Percentiles rank a stretch among this genome's conserved stretches.
Conservation (phyloP, 2,329 filamentous ascomycete genomes). For the Akanthomyces uredinophilus region DNA sequence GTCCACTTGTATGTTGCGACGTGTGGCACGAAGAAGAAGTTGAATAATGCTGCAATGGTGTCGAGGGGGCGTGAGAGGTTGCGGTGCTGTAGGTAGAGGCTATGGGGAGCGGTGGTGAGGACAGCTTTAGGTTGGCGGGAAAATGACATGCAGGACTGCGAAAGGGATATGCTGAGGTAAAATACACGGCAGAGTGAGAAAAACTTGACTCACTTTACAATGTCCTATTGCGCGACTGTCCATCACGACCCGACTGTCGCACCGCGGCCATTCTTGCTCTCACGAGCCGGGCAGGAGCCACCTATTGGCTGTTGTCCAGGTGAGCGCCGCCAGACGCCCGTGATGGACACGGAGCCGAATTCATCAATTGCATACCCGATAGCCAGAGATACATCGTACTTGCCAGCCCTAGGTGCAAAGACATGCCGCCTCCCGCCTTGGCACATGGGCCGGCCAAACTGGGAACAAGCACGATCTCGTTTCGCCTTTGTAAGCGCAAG, state of each 20-base stretch:
- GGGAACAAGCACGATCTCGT: neutral
- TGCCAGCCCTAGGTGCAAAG: neutral
- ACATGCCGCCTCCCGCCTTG: neutral
- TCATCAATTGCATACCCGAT: neutral
- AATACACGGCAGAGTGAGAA: neutral
- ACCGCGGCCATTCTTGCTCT: conserved; percentile 9
- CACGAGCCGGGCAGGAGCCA: conserved; percentile 7
- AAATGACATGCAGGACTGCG: neutral
- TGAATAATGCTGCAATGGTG: neutral
- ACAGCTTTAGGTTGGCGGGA: neutral
- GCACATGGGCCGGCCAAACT: neutral
- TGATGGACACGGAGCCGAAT: neutral
- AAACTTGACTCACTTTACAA: neutral
- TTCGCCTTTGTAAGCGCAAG: too few species aligned
- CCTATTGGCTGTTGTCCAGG: neutral
- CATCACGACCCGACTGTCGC: conserved; percentile 1
- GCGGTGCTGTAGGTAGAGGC: neutral
- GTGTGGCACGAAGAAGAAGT: neutral
- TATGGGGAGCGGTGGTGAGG: neutral
- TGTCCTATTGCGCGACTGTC: neutral
- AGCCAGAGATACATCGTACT: neutral
- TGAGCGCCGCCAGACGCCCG: neutral
- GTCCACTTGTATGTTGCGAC: neutral
- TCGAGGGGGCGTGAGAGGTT: neutral
- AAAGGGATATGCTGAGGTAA: neutral